These are phyloP conservation scores for Aspergillus avenaceus DNA, from an alignment of 495 filamentous ascomycete species.

Conservation along the genomic window DNA sequence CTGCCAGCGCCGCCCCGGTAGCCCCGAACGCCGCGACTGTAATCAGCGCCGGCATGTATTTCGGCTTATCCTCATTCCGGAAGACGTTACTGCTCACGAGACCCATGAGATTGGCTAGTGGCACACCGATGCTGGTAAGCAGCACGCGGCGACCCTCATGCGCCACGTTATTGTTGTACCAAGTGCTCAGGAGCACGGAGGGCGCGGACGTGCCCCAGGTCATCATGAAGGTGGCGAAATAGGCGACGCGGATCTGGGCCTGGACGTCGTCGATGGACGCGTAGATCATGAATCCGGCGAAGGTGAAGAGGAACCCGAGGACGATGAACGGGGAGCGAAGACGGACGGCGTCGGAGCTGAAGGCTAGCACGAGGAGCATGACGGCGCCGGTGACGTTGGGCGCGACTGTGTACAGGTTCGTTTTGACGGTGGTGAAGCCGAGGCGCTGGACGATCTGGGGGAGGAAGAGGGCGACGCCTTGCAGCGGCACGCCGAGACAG, in stretches of 20 bases:
- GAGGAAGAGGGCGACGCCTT: conserved; percentile 66
- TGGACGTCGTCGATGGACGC: conserved; percentile 60
- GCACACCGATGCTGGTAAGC: conserved; percentile 69
- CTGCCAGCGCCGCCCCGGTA: conserved; percentile 53
- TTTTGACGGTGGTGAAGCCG: conserved; percentile 60
- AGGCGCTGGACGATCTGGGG: conserved; percentile 68
- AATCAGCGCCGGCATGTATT: conserved; percentile 69
- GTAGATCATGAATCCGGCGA: conserved; percentile 73
- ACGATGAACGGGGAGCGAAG: conserved; percentile 71
- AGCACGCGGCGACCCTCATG: conserved; percentile 69
- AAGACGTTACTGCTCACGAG: conserved; percentile 73
- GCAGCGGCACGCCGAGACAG: conserved; percentile 72
- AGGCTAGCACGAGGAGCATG: conserved; percentile 66
- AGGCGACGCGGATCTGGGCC: conserved; percentile 57
- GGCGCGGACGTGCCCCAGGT: conserved; percentile 61
- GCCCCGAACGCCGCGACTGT: conserved; percentile 73
- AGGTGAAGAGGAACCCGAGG: conserved; percentile 67
- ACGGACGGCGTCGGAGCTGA: conserved; percentile 59
- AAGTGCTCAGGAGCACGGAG: conserved; percentile 49
- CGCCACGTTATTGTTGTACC: conserved; percentile 81
- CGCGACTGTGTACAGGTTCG: conserved; percentile 74
- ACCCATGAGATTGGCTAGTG: conserved; percentile 78
- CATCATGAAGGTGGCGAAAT: conserved; percentile 82
- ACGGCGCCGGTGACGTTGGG: conserved; percentile 66
- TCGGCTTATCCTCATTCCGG: conserved; percentile 62